phyloP scores from a whole-genome alignment of 768 basidiomycete genomes.

The Lactarius quietus region DNA sequence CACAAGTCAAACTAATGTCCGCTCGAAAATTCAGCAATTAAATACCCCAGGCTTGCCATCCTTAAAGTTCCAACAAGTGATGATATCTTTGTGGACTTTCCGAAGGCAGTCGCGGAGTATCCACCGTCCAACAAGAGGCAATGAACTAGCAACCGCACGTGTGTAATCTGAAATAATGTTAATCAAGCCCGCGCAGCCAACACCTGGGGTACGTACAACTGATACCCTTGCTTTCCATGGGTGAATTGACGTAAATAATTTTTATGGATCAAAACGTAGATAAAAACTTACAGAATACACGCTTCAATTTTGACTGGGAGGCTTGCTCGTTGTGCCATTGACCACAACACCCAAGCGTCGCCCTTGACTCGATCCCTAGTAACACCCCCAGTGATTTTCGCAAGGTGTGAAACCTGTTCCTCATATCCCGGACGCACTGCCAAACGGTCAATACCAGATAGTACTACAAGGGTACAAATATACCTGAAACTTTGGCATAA shows the following conservation, averaged over 20 bases:
- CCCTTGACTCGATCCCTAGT: neutral
- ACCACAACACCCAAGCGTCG: neutral
- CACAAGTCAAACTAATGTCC: neutral
- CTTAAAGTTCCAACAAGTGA: neutral
- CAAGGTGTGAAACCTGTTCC: neutral
- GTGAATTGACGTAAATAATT: neutral
- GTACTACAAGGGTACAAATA: neutral
- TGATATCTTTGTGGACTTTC: neutral
- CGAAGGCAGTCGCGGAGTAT: neutral
- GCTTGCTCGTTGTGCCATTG: neutral
- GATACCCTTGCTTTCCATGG: neutral
- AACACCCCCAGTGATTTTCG: neutral
- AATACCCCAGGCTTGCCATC: neutral
- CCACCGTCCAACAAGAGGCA: neutral
- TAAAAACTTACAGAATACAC: neutral
- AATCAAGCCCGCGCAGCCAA: neutral
- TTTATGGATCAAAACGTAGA: accelerated
- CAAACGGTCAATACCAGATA: neutral
- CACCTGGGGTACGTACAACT: neutral
- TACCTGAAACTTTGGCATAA: neutral
- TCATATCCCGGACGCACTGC: neutral
- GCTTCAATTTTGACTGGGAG: neutral
- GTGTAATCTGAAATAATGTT: neutral
- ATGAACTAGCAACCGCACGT: neutral
- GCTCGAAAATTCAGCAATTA: neutral